Evolutionary conservation across 2,329 filamentous ascomycete species (phyloP).

Genomic region (Fusarium tupiense): DNA sequence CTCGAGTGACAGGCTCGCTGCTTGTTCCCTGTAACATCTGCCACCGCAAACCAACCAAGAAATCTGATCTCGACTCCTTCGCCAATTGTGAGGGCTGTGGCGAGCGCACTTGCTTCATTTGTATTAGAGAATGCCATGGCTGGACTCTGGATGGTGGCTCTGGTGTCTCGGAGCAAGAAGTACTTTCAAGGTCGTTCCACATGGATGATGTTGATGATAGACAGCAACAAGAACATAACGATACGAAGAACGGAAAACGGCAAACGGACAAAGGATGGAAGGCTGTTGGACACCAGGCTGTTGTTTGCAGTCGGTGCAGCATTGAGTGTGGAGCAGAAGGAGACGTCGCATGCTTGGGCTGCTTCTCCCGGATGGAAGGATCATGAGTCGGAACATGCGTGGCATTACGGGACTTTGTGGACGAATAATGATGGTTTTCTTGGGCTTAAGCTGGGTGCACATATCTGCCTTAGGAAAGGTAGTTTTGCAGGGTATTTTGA

Average conservation of each 20-base stretch:
- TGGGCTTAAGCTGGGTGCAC: not conserved
- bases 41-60: slow-evolving; percentile 71
- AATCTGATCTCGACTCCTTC: slow-evolving; percentile 72
- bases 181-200: slow-evolving; percentile 56
- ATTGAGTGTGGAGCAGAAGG: slow-evolving; percentile 72
- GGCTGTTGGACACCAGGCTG: slow-evolving; percentile 57
- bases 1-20: slow-evolving; percentile 34
- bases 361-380: slow-evolving; percentile 59
- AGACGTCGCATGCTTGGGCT: slow-evolving; percentile 73
- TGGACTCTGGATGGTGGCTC: slow-evolving; percentile 47
- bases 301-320: slow-evolving; percentile 75
- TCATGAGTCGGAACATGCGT: slow-evolving; percentile 26
- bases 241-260: slow-evolving; percentile 17
- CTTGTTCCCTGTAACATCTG: slow-evolving; percentile 74
- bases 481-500: not conserved
- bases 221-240: slow-evolving; percentile 8
- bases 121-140: slow-evolving; percentile 70
- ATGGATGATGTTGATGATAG: slow-evolving; percentile 60
- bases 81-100: slow-evolving; percentile 71
- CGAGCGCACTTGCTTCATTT: slow-evolving; percentile 74
- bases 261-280: slow-evolving; percentile 49
- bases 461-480: not conserved
- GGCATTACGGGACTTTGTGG: slow-evolving; percentile 7
- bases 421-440: slow-evolving; percentile 35
- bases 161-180: slow-evolving; percentile 47